Evolutionary conservation across 2,329 filamentous ascomycete species (phyloP).

Genomic region (Parafenestella ontariensis): DNA sequence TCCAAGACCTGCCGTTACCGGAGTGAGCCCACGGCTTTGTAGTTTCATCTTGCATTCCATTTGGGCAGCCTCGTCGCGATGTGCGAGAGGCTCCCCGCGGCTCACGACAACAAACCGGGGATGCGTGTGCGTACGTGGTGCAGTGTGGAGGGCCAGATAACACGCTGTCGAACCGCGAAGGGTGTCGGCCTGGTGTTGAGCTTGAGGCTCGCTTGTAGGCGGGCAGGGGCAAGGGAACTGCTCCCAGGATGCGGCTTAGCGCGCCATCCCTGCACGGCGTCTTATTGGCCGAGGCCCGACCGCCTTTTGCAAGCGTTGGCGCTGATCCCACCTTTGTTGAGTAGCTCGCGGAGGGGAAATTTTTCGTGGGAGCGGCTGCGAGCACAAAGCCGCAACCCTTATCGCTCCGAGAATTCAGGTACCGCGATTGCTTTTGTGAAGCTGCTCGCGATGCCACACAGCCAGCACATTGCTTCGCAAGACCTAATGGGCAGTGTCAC

Average conservation of each 20-base stretch:
- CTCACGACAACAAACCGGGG: conserved; percentile 5
- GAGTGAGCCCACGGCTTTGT: conserved; percentile 5
- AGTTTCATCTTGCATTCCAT: conserved; percentile 14
- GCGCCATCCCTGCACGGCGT: not conserved
- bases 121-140: conserved; percentile 8
- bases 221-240: conserved; percentile 23
- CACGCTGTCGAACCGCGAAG: conserved; percentile 10
- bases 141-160: conserved; percentile 12
- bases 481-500: not conserved
- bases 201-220: conserved; percentile 26
- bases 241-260: conserved; percentile 20
- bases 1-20: conserved; percentile 6
- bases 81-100: conserved; percentile 2
- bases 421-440: conserved; percentile 17
- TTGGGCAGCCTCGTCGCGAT: conserved; percentile 4
- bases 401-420: conserved; percentile 30
- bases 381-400: conserved; percentile 15
- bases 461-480: not conserved
- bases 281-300: conserved; percentile 32
- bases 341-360: conserved; percentile 22
- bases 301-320: conserved; percentile 33
- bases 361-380: conserved; percentile 26
- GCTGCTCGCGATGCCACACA: not conserved
- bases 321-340: conserved; percentile 31
- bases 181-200: conserved; percentile 9